Evolutionary conservation across 768 basidiomycete genomes (phyloP).

Genomic region (Coprinopsis strossmayeri): DNA sequence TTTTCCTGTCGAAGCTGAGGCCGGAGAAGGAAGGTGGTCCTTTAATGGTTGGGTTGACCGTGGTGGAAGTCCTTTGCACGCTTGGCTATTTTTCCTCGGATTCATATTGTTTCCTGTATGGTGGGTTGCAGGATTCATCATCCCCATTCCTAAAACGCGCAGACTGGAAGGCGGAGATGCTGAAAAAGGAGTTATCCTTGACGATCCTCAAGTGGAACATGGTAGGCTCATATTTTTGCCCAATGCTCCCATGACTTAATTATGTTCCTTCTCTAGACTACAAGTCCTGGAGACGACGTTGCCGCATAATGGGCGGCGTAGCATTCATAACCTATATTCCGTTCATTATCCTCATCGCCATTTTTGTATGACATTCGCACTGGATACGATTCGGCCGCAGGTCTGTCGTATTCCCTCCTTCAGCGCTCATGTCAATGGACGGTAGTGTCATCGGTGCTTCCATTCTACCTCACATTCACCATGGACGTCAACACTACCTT

Average conservation of each 20-base stretch:
- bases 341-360: constrained; percentile 66
- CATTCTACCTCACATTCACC: neutral
- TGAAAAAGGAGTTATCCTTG: constrained; percentile 68
- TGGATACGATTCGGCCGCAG: constrained; percentile 5
- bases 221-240: constrained; percentile 37
- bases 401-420: neutral
- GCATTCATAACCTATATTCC: constrained; percentile 74
- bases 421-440: neutral
- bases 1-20: constrained; percentile 28
- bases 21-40: constrained; percentile 24
- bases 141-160: constrained; percentile 56
- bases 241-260: neutral
- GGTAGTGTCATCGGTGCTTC: too few species aligned
- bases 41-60: constrained; percentile 34
- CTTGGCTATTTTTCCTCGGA: constrained; percentile 75
- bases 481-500: neutral
- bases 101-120: constrained; percentile 64
- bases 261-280: constrained; percentile 42
- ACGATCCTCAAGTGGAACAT: constrained; percentile 75
- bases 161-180: constrained; percentile 45
- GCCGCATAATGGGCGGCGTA: constrained; percentile 63
- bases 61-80: constrained; percentile 58
- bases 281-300: constrained; percentile 65
- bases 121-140: constrained; percentile 45
- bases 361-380: constrained; percentile 51